Evolutionary conservation across 805 yeast genomes (phyloP), one percentile per base, ranked within the genome.

Genomic region (Cephaloascus albidus): DNA sequence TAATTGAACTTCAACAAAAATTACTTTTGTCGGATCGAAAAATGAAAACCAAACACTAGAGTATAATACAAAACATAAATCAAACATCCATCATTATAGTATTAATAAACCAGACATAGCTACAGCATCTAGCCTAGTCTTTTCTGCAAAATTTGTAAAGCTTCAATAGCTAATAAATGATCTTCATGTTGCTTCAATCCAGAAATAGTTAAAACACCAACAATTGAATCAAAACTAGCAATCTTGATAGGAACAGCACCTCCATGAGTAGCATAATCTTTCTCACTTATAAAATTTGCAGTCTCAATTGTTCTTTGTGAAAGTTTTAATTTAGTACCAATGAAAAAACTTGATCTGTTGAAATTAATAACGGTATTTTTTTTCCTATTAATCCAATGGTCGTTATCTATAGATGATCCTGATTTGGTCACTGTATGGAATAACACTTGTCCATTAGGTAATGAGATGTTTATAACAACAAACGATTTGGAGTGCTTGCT

Each of bases 111-210:
- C n/a, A n/a, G n/a, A n/a, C n/a, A n/a, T n/a, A n/a, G n/a, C n/a
- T n/a, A n/a, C n/a, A n/a, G n/a, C n/a, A n/a, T n/a, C n/a, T n/a
- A n/a, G n/a, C n/a, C n/a, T n/a, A n/a, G n/a, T n/a, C n/a, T n/a
- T n/a, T n/a, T 23, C 28, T 14, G 32, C 38, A 43, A 44, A 10
- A 40, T 41, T 20, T 39, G 40, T 38, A 65, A 52, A 4, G 60
- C 57, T 27, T 58, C 53, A 27, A 65, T 41, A 10, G 76, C 78
- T 35, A 75, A 54, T 42, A 61, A 53, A 48, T 76, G 81, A 48
- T 76, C 83, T 44, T 75, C 67, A 26, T 66, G 65, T 45, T 75
- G 79, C 16, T 69, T 65, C 51, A 76, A 62, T 0, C 83, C 83
- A 52, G 79, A 72, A 34, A 75, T 60, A 3, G 80, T 72, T 35